Conservation (phyloP, 75 land plant genomes). For the Cupressus sempervirens region DNA sequence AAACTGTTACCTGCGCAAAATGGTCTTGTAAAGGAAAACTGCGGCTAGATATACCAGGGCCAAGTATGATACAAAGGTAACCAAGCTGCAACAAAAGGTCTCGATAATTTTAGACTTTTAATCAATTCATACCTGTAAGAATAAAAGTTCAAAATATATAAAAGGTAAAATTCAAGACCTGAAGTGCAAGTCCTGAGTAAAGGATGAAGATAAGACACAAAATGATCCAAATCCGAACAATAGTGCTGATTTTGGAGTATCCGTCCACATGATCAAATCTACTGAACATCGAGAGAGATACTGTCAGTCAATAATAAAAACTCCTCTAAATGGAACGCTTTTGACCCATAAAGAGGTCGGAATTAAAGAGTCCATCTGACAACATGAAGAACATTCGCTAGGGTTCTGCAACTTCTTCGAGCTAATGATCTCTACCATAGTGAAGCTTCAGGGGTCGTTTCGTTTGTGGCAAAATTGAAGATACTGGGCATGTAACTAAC, state of each 20-base stretch:
- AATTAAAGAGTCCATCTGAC: background rate
- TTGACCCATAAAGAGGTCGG: background rate
- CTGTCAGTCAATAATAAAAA: background rate
- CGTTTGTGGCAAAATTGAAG: background rate
- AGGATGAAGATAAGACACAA: conserved; percentile 67
- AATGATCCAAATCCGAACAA: conserved; percentile 77
- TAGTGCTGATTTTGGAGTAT: conserved; percentile 69
- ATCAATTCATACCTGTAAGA: background rate
- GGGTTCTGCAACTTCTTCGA: background rate
- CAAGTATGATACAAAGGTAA: conserved; percentile 63
- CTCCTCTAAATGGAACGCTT: background rate
- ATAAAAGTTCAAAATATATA: background rate
- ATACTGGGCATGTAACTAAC: background rate
- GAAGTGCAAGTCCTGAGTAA: conserved; percentile 62
- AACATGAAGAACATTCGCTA: background rate
- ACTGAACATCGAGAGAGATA: conserved; percentile 35
- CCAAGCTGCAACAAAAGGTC: conserved; percentile 44
- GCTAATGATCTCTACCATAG: background rate
- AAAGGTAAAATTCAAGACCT: conserved; percentile 31
- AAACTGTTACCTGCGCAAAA: conserved; percentile 53
- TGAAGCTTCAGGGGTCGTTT: background rate
- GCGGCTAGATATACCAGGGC: conserved; percentile 74
- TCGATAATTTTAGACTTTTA: conserved; percentile 7
- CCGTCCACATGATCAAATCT: conserved; percentile 90
- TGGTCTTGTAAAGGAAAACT: conserved; percentile 57